Evolutionary conservation across 2,329 filamentous ascomycete species (phyloP), one percentile per base, ranked within the genome.

Genomic region (Tolypocladium guangdongense): DNA sequence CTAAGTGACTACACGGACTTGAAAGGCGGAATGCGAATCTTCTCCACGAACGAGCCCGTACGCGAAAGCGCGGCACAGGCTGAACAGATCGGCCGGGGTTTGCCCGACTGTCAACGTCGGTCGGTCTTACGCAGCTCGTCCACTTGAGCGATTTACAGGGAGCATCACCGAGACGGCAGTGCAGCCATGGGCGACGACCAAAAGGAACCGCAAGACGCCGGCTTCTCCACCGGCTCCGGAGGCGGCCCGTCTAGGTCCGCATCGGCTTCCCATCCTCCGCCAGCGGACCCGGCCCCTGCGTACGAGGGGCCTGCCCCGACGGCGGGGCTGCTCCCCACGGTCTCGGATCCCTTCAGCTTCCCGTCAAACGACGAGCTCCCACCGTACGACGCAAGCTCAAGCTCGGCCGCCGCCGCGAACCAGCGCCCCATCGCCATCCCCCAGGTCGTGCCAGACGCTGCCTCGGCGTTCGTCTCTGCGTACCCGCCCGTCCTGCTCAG

Each of bases 361-460:
- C 72, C 72, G 1, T 54, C 63, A 0, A 62, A 64, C 32, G 54
- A 57, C 2, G 52, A 64, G 3, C 59, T 66, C 0, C 70, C 71
- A 0, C 49, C 66, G 1, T 73, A 70, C 51, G 53, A 55, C 6
- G 48, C 41, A 30, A 41, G 52, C 49, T 33, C 51, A 52, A 18
- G 54, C 24, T 48, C 53, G 39, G 16, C 30, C 52, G 18, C 24
- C 32, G 36, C 7, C 41, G 11, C 10, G 33, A 55, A 60, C 24
- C 62, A 59, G 8, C 41, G 45, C 18, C 69, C 67, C 12, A 68
- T 75, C 45, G 71, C 67, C n/a, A 70, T 74, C 30, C 73, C 72
- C 0, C 74, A 76, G 54, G 55, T 63, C 27, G 57, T 53, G 1
- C 62, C 73, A 0, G 63, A 64, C 4, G 56, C 65, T 4, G 64